Base-by-base conservation (phyloP, 768 basidiomycete species). In the Epithele typhae region DNA sequence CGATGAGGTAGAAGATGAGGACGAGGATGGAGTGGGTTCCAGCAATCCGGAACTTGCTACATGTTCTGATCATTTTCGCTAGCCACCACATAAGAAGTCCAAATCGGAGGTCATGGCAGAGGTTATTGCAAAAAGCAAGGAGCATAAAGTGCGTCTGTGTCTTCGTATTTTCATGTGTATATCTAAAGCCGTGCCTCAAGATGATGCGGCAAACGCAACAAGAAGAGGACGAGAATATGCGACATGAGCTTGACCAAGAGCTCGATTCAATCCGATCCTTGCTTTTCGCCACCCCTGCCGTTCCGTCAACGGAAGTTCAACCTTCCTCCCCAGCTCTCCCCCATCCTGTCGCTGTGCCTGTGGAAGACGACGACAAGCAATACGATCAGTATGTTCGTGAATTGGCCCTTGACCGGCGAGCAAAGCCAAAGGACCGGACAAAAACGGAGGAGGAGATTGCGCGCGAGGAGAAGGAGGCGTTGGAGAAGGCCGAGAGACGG, bases 61-160 rank as follows among this genome's bases (percentile, higher is more conserved):
- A 7, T 34, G 25, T 25, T 45, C 42, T 37, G 23, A 47, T 40
- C 17, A 37, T 46, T 49, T 21, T 34, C 12, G 49, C 4, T 58
- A 93, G 89, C 86, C 86, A 7, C 78, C 79, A 37, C 73, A 83
- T 49, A 96, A 95, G 67, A 95, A 90, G 68, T 81, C 84, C 4
- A 96, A 95, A 66, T 85, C 89, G 2, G 94, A 99, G 60, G 90
- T 97, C 51, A 98, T 99, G 96, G 81, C 88, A 0, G 96, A 99
- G 64, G 88, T 99, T 25, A 91, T 99, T 37, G 88, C 92, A 1
- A 99, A 98, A 68, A 94, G 92, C 68, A 99, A 99, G 67, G 81
- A 84, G 40, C 82, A 98, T 70, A 97, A 95, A 73, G 95, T 92
- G 56, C 24, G 67, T 62, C 48, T 36, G 44, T 45, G 40, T 34